phyloP scores from a whole-genome alignment of 179 eudicot species.

The Amaranthus tricolor region DNA sequence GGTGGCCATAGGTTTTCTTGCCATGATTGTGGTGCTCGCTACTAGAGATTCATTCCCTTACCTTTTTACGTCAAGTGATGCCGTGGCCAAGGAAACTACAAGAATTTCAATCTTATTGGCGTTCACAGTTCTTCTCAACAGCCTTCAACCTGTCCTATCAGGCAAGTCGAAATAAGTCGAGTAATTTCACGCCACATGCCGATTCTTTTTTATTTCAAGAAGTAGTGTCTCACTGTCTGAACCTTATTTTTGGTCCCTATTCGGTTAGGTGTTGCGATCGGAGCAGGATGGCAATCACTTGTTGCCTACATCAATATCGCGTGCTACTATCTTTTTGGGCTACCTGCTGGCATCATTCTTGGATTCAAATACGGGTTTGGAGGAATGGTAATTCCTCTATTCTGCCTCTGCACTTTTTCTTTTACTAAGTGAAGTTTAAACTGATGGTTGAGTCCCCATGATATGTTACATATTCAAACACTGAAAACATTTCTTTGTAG shows the following conservation, averaged over 20 bases:
- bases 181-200: not conserved
- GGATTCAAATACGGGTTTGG: slow-evolving; percentile 58
- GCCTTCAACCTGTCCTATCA: slow-evolving; percentile 85
- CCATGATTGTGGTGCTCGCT: slow-evolving; percentile 44
- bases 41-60: slow-evolving; percentile 65
- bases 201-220: not conserved
- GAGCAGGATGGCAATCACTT: slow-evolving; percentile 76
- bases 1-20: slow-evolving; percentile 53
- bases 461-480: not conserved
- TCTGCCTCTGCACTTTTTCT: not conserved
- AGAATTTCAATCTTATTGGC: slow-evolving; percentile 59
- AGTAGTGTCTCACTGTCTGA: not conserved
- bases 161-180: slow-evolving; percentile 34
- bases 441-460: too few relatives aligned
- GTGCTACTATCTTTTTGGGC: slow-evolving; percentile 59
- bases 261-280: slow-evolving; percentile 60
- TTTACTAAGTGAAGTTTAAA: not conserved
- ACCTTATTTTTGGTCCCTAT: slow-evolving; percentile 4
- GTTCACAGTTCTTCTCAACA: slow-evolving; percentile 61
- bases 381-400: slow-evolving; percentile 37
- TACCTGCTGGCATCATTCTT: slow-evolving; percentile 60
- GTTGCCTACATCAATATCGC: slow-evolving; percentile 73
- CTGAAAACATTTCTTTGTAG: slow-evolving; percentile 30
- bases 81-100: slow-evolving; percentile 60
- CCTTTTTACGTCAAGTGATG: slow-evolving; percentile 65